Base-by-base conservation (phyloP, 805 yeast species). In the Candida oleophila region DNA sequence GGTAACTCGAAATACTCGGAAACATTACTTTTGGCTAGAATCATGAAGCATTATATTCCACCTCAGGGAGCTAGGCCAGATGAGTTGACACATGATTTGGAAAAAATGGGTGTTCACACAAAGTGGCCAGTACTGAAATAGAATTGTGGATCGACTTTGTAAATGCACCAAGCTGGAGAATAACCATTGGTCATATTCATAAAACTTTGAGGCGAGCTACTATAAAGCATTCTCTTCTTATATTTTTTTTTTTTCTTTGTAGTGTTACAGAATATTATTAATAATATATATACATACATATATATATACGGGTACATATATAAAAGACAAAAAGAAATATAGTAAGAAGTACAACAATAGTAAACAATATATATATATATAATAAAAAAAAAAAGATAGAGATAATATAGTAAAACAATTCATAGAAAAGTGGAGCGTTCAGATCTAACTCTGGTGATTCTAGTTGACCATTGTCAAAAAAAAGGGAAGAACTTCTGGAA, bases 41-140 rank as follows among this genome's bases (percentile, higher is more conserved):
- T 72, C 44, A 65, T 67, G 70, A 72, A 72, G 52, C 73, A 69
- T 44, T 73, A 69, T 44, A 54, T 51, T 14, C 76, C 76, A 2
- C 76, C 76, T 3, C 67, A 63, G 22, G 53, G 66, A 5, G 70
- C 64, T 3, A 62, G 49, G 28, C 50, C 53, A 3, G 71, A 69
- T 14, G 74, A 73, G 47, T 53, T 70, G 33, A 47, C 50, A 7
- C 52, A 58, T 39, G 77, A 73, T 51, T 62, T 71, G 36, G 67
- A 66, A 11, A 50, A 54, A 42, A 64, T 73, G 58, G 73, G 74
- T 3, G 55, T 71, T 28, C 48, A 60, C 15, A 62, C 69, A 2
- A 64, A 55, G 44, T 72, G 76, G 76, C 68, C 73, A 5, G 51
- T 60, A 7, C 45, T 28, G 16, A 52, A 53, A 36, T 54, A 45